These are phyloP conservation scores for Mortierella sp. DNA, from an alignment of 371 early-diverging fungal species.

Conservation along the genomic window DNA sequence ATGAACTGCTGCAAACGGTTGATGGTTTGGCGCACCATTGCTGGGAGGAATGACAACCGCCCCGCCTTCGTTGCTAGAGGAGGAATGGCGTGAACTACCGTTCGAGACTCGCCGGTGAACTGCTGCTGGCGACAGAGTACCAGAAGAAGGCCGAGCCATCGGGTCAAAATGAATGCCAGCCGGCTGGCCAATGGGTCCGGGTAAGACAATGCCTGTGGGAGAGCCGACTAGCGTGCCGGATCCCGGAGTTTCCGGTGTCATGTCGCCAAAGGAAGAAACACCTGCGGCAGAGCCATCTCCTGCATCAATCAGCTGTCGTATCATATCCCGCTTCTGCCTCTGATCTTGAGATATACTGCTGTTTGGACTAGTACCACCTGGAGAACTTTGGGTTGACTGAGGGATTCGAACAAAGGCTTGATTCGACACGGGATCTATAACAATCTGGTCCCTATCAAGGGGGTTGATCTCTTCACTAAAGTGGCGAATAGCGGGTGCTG, in stretches of 20 bases:
- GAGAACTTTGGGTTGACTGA: constrained; percentile 40
- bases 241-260: constrained; percentile 25
- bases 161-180: constrained; percentile 43
- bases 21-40: constrained; percentile 14
- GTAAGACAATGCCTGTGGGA: constrained; percentile 24
- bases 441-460: constrained; percentile 36
- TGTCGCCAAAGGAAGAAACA: constrained; percentile 16
- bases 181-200: constrained; percentile 16
- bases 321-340: constrained; percentile 17
- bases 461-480: constrained; percentile 49
- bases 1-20: constrained; percentile 27
- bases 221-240: constrained; percentile 13
- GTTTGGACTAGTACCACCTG: constrained; percentile 47
- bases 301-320: constrained; percentile 35
- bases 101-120: constrained; percentile 25
- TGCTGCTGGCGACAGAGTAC: constrained; percentile 19
- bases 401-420: constrained; percentile 40
- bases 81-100: constrained; percentile 10
- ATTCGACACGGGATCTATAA: constrained; percentile 31
- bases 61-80: constrained; percentile 14
- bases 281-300: constrained; percentile 9
- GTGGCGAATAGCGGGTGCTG: constrained; percentile 44
- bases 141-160: constrained; percentile 21
- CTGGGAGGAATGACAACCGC: constrained; percentile 23
- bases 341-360: constrained; percentile 13